Conservation (phyloP, 2,329 filamentous ascomycete species). For the Hypoxylon sp. region DNA sequence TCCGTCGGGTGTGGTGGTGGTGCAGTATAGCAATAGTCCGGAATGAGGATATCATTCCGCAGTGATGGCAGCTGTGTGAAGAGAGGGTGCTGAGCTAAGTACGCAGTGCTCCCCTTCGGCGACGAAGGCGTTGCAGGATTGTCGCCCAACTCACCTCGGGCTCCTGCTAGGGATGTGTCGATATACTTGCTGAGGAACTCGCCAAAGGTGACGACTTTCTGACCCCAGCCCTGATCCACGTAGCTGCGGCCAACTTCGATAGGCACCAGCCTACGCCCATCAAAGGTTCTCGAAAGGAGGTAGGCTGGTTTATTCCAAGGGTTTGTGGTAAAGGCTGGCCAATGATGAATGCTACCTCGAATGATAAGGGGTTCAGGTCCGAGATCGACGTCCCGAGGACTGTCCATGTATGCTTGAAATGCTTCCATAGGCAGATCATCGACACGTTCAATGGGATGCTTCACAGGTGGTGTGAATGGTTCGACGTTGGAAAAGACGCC, state of each 20-base stretch:
- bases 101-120: slow-evolving; percentile 61
- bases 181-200: slow-evolving; percentile 74
- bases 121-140: slow-evolving; percentile 1
- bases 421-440: slow-evolving; percentile 60
- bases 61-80: slow-evolving; percentile 82
- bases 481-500: slow-evolving; percentile 47
- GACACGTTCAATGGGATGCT: slow-evolving; percentile 51
- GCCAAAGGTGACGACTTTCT: slow-evolving; percentile 78
- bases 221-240: slow-evolving; percentile 84
- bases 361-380: slow-evolving; percentile 73
- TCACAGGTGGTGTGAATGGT: slow-evolving; percentile 54
- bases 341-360: slow-evolving; percentile 68
- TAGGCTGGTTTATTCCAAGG: slow-evolving; percentile 80
- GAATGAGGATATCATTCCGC: slow-evolving; percentile 76
- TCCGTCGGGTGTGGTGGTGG: slow-evolving; percentile 64
- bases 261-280: slow-evolving; percentile 80
- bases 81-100: slow-evolving; percentile 91
- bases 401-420: slow-evolving; percentile 69
- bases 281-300: slow-evolving; percentile 76
- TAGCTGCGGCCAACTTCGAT: slow-evolving; percentile 89
- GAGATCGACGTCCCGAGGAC: slow-evolving; percentile 46
- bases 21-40: slow-evolving; percentile 82
- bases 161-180: slow-evolving; percentile 38
- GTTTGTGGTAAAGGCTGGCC: slow-evolving; percentile 75
- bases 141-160: background rate